phyloP scores from a whole-genome alignment of 2,329 filamentous ascomycete genomes.

The Penicillium janthinellum region DNA sequence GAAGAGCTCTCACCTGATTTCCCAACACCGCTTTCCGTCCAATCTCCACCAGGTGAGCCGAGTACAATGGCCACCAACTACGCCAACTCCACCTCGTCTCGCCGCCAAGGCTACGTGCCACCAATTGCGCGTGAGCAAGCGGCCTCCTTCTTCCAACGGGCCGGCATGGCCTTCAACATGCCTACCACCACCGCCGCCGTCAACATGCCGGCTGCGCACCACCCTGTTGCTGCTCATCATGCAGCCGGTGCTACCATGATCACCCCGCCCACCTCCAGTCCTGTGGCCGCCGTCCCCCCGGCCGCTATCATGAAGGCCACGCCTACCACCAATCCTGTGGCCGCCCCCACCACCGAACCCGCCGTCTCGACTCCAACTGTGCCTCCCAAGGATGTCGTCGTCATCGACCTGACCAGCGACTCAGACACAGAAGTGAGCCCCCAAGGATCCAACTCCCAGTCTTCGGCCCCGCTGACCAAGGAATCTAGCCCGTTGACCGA shows the following conservation, averaged over 20 bases:
- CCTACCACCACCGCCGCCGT: neutral
- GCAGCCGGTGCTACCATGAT: neutral
- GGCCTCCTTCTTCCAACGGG: neutral
- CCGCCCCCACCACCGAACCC: neutral
- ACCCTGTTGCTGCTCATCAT: neutral
- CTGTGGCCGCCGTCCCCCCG: neutral
- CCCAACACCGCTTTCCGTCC: conserved; percentile 1
- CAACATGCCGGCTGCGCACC: neutral
- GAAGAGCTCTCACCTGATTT: neutral
- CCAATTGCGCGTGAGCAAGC: neutral
- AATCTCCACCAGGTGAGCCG: neutral
- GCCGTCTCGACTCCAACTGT: neutral
- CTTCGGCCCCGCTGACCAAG: conserved; percentile 2
- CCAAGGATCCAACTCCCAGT: conserved; percentile 3
- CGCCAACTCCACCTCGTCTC: neutral
- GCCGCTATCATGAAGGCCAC: neutral
- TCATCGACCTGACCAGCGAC: conserved; percentile 18
- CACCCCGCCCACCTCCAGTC: neutral
- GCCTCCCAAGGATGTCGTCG: conserved; percentile 10
- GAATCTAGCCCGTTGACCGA: conserved; percentile 13
- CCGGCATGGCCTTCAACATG: neutral
- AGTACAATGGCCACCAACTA: conserved; percentile 1
- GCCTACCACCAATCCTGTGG: neutral
- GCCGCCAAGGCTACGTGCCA: neutral
- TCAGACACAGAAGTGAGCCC: conserved; percentile 10